Evolutionary conservation across 1,284 basidiomycete genomes (phyloP).

Genomic region (Exobasidium rhododendri): DNA sequence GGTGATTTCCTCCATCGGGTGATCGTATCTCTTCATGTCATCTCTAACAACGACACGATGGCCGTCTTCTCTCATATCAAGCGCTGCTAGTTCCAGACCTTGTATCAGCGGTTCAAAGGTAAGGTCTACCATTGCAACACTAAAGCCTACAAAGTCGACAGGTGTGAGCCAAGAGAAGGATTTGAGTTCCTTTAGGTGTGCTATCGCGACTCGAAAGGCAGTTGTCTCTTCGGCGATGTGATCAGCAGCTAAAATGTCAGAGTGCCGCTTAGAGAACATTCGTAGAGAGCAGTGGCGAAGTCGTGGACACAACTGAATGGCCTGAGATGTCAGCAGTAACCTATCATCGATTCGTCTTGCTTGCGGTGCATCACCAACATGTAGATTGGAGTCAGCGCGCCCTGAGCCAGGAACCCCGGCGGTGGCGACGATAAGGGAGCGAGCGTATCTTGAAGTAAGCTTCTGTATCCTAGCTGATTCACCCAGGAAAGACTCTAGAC

Average conservation of each 20-base stretch:
- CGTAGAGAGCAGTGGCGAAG: not conserved
- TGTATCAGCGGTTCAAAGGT: not conserved
- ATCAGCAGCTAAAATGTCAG: not conserved
- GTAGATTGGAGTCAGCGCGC: no score
- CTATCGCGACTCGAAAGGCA: not conserved
- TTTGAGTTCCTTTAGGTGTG: not conserved
- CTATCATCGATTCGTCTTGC: not conserved
- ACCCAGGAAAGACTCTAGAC: not conserved
- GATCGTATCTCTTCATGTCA: constrained; percentile 16
- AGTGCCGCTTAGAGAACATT: constrained; percentile 8
- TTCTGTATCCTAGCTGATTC: no score
- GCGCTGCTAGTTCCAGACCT: constrained; percentile 6
- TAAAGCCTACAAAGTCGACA: constrained; percentile 6
- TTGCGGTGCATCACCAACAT: not conserved
- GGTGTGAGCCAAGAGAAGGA: constrained; percentile 10
- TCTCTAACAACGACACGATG: not conserved
- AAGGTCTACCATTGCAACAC: constrained; percentile 11
- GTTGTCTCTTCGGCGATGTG: constrained; percentile 4
- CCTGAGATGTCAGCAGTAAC: constrained; percentile 2
- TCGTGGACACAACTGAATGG: constrained; percentile 4
- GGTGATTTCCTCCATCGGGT: constrained; percentile 41
- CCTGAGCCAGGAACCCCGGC: constrained; percentile 1
- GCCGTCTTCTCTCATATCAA: not conserved
- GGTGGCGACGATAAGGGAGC: not conserved
- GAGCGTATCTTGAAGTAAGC: no score